Conservation (phyloP, 371 early-diverging fungal genomes). For the Saksenaea oblongispora region DNA sequence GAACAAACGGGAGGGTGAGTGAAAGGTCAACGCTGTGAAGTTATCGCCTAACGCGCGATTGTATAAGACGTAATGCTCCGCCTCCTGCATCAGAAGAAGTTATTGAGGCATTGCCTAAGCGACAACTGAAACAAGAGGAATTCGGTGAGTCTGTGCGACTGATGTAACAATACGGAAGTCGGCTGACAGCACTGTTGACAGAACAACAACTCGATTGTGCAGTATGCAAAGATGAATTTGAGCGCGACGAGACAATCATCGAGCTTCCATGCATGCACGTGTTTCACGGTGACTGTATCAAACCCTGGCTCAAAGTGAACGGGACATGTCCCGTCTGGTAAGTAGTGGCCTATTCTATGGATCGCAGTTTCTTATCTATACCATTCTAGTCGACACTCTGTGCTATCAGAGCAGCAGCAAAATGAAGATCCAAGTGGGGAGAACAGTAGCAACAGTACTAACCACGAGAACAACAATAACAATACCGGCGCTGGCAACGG, state of each 20-base stretch:
- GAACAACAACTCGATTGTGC: constrained; percentile 63
- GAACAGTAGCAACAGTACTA: background rate
- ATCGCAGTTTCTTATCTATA: background rate
- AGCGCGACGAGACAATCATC: constrained; percentile 52
- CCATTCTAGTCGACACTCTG: constrained; percentile 35
- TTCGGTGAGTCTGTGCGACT: constrained; percentile 28
- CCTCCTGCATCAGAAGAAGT: constrained; percentile 70
- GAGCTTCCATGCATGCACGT: constrained; percentile 81
- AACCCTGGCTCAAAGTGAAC: constrained; percentile 86
- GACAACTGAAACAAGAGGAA: constrained; percentile 54
- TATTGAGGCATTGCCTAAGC: constrained; percentile 53
- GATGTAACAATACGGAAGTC: background rate
- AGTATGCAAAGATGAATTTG: constrained; percentile 84
- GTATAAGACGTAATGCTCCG: constrained; percentile 58
- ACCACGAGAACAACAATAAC: background rate
- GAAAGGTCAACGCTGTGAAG: background rate
- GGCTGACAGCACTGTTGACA: constrained; percentile 9
- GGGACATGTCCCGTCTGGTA: constrained; percentile 93
- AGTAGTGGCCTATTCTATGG: background rate
- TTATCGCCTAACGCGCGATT: background rate
- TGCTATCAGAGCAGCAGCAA: constrained; percentile 19
- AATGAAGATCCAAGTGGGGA: background rate
- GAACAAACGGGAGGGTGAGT: constrained; percentile 64
- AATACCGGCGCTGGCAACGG: background rate
- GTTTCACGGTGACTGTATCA: constrained; percentile 87